phyloP scores from a whole-genome alignment of 495 filamentous ascomycete species.

The Penicillium cinerascens region DNA sequence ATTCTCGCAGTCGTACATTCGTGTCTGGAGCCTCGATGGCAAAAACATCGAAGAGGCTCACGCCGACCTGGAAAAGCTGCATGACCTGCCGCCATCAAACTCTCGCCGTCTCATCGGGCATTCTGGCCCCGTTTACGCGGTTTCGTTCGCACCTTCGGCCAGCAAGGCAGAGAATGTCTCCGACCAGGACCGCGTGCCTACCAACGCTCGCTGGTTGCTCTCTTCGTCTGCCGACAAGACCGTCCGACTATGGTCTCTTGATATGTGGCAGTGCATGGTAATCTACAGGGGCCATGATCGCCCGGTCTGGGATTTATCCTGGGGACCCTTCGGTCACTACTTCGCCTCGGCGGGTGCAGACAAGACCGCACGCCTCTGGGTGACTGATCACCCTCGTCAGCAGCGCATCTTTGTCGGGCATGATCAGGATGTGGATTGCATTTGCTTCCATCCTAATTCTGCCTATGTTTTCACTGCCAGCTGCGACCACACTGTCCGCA shows the following conservation, averaged over 20 bases:
- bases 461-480: conserved; percentile 89
- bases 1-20: conserved; percentile 89
- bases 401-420: conserved; percentile 87
- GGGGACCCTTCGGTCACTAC: conserved; percentile 94
- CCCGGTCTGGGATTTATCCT: conserved; percentile 81
- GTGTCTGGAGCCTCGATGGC: conserved; percentile 85
- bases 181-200: conserved; percentile 48
- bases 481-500: conserved; percentile 85
- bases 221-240: conserved; percentile 85
- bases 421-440: conserved; percentile 77
- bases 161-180: conserved; percentile 45
- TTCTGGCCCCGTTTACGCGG: conserved; percentile 78
- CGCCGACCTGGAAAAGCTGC: conserved; percentile 28
- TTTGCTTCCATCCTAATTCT: conserved; percentile 90
- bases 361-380: conserved; percentile 85
- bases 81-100: conserved; percentile 46
- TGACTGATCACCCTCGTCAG: conserved; percentile 85
- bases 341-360: conserved; percentile 85
- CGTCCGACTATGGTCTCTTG: conserved; percentile 87
- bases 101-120: conserved; percentile 88
- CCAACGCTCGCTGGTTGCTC: conserved; percentile 69
- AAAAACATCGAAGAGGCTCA: conserved; percentile 54
- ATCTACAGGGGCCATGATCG: conserved; percentile 89
- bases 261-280: conserved; percentile 83
- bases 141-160: conserved; percentile 84